Evolutionary conservation across 805 yeast genomes (phyloP), one percentile per base, ranked within the genome.

Genomic region (Torulaspora microellipsoides): DNA sequence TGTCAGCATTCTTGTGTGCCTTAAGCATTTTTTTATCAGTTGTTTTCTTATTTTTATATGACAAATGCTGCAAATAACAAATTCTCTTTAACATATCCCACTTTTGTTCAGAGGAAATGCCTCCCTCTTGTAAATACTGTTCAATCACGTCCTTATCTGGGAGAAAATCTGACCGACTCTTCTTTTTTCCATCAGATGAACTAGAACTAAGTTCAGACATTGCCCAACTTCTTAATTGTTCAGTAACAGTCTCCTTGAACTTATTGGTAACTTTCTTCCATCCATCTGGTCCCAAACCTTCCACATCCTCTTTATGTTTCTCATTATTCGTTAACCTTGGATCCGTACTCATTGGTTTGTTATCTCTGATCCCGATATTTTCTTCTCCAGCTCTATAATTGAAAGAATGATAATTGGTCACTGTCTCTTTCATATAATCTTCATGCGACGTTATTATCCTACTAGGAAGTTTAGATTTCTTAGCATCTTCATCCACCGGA

Each of bases 341-440:
- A 62, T 91, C 98, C 0, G 81, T 73, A 8, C 96, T 86, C 41
- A 80, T 78, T 43, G 80, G 78, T 67, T 91, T 91, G 58, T 77
- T 79, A 46, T 89, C 96, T 44, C 95, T 70, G 15, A 91, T 76
- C 40, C 98, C 98, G 31, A 70, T 66, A 58, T 91, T 91, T 25
- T 87, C 95, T 43, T 76, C 83, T 25, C 97, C 96, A 0, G 96
- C 95, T 56, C 95, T 73, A 58, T 86, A 80, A 62, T 90, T 91
- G 67, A 90, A 91, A 0, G 95, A 81, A 48, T 72, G 72, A 43
- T 61, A 65, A 31, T 49, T 38, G 23, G 45, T 32, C 10, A 40
- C 17, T 10, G 12, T 28, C 17, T 38, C 42, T 11, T 29, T 17
- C n/a, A 27, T 15, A 10, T 14, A 17, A 12, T 34, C 36, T 2